Base-by-base conservation (phyloP, 805 yeast species). In the Lachancea lanzarotensis region DNA sequence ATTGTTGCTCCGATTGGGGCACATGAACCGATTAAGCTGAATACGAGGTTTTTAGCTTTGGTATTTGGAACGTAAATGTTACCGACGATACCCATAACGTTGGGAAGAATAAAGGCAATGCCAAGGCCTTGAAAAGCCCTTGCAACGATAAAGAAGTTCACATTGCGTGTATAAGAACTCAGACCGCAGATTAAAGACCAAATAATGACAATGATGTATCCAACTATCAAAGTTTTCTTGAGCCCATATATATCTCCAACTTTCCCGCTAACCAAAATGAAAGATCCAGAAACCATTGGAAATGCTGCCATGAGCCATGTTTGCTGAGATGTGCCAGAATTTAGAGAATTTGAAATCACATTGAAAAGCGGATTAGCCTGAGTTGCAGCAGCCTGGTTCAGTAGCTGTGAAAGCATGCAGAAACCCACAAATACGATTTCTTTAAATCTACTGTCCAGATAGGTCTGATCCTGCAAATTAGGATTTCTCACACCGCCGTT, bases 231-330 rank as follows among this genome's bases (percentile, higher is more conserved):
- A n/a, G 78, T 62, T 34, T 59, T 65, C 46, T 78, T 79, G 43
- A 81, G 67, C 0, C 93, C 93, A 52, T 76, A 78, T 11, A 83
- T 66, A 55, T 84, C 95, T 29, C 95, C 93, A 38, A 82, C 56
- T 40, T 81, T 71, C 8, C 93, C 93, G 31, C 83, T 74, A 3
- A 80, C 67, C 31, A 84, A 60, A 41, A 84, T 83, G 49, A 84
- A 78, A 0, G 91, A 81, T 11, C 91, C 91, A 16, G 80, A 75
- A 0, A 87, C 78, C 44, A 84, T 63, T 0, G 87, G 79, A 57
- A 77, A 82, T 0, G 86, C 75, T 1, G 89, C 88, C 70, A 79
- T 72, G 56, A 79, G 77, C 93, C 95, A 82, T 15, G 73, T 52
- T 45, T 72, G 69, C 38, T 68, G 66, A 5, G 63, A 59, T 2